Evolutionary conservation across 768 basidiomycete genomes (phyloP).

Genomic region (Panaeolus papilionaceus): DNA sequence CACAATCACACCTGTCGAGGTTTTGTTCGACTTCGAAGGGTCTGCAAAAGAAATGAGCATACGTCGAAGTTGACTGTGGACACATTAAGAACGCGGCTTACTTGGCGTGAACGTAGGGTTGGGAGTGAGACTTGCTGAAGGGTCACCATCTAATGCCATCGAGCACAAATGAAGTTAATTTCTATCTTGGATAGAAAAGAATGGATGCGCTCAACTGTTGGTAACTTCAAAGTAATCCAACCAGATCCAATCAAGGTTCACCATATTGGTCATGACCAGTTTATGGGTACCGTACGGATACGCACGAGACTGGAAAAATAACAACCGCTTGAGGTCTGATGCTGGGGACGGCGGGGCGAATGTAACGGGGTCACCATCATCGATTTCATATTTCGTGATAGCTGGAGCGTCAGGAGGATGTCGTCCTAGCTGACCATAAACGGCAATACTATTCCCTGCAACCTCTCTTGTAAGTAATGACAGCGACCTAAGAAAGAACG

Average conservation of each 20-base stretch:
- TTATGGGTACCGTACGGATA: conserved; percentile 1
- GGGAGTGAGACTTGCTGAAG: neutral
- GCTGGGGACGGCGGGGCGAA: neutral
- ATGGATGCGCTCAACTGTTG: neutral
- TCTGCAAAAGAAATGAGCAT: neutral
- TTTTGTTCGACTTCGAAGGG: neutral
- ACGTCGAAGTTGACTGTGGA: neutral
- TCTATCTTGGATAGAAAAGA: neutral
- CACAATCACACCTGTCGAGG: neutral
- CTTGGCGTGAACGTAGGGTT: neutral
- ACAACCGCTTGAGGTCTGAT: neutral
- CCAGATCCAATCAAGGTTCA: conserved; percentile 3
- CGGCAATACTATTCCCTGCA: neutral
- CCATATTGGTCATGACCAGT: neutral
- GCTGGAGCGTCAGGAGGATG: neutral
- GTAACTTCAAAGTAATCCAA: conserved; percentile 10
- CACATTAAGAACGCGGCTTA: neutral
- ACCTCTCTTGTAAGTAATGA: neutral
- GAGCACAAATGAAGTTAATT: neutral
- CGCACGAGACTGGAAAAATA: conserved; percentile 1
- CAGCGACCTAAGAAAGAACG: neutral
- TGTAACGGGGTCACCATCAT: neutral
- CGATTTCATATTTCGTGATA: conserved; percentile 4
- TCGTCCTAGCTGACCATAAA: neutral
- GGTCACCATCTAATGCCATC: neutral